Evolutionary conservation across 805 yeast genomes (phyloP).

Genomic region (Cyberlindnera americana): DNA sequence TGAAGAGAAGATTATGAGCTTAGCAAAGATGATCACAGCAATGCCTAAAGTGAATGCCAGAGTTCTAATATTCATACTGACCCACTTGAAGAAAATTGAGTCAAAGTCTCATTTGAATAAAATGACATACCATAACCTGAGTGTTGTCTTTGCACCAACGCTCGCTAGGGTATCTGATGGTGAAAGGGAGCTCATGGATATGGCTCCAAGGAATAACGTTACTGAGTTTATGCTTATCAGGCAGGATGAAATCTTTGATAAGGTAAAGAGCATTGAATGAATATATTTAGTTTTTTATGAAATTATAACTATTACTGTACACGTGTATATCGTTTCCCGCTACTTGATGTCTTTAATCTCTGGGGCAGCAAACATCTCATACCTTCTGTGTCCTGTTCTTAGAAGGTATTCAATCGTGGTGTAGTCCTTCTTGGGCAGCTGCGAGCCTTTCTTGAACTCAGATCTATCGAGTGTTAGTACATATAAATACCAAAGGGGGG

Average conservation of each 20-base stretch:
- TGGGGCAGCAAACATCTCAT: constrained; percentile 69
- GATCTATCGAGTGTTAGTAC: constrained; percentile 5
- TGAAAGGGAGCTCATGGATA: constrained; percentile 79
- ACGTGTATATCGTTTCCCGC: neutral
- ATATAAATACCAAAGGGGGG: too few species aligned
- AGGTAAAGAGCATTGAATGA: constrained; percentile 2
- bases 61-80: constrained; percentile 52
- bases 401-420: constrained; percentile 81
- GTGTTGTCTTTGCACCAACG: constrained; percentile 95
- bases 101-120: constrained; percentile 53
- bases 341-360: constrained; percentile 61
- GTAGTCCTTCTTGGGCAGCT: constrained; percentile 72
- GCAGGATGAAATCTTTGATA: constrained; percentile 37
- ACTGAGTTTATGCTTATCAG: constrained; percentile 67
- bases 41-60: constrained; percentile 68
- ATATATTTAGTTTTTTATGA: too few species aligned
- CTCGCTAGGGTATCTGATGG: constrained; percentile 75
- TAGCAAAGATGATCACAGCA: constrained; percentile 42
- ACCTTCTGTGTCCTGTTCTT: constrained; percentile 67
- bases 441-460: constrained; percentile 61
- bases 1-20: constrained; percentile 32
- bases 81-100: constrained; percentile 64
- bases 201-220: constrained; percentile 72
- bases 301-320: too few species aligned
- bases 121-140: constrained; percentile 79